phyloP scores from a whole-genome alignment of 2,329 filamentous ascomycete genomes.

The Ambrosiella cleistominuta region DNA sequence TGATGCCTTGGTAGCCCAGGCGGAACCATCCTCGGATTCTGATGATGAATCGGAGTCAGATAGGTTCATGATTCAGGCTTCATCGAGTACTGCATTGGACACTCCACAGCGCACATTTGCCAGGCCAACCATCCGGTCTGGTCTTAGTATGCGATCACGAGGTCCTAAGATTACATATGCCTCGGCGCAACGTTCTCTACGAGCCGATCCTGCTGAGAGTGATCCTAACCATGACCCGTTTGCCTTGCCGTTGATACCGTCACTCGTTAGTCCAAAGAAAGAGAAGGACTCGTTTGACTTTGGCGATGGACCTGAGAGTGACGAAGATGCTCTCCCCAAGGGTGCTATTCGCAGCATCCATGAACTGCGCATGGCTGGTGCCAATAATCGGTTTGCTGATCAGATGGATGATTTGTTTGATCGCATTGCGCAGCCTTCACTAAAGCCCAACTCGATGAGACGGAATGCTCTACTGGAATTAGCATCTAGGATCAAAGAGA shows the following conservation, averaged over 20 bases:
- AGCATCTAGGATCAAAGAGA: slow-evolving; percentile 40
- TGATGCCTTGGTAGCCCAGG: slow-evolving; percentile 26
- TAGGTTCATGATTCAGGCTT: neutral
- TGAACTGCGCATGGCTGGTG: slow-evolving; percentile 46
- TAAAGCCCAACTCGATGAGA: slow-evolving; percentile 32
- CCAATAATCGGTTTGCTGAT: slow-evolving; percentile 47
- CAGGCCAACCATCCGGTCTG: neutral
- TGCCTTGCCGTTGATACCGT: slow-evolving; percentile 8
- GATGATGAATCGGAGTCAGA: slow-evolving; percentile 5
- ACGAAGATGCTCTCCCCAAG: slow-evolving; percentile 25
- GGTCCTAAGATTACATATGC: slow-evolving; percentile 25
- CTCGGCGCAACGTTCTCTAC: slow-evolving; percentile 17
- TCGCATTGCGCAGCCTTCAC: slow-evolving; percentile 35
- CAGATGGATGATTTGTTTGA: slow-evolving; percentile 47
- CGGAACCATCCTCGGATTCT: slow-evolving; percentile 18
- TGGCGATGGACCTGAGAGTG: slow-evolving; percentile 19
- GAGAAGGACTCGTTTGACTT: slow-evolving; percentile 13
- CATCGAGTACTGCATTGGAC: neutral
- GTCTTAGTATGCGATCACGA: slow-evolving; percentile 11
- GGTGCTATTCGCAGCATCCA: slow-evolving; percentile 45
- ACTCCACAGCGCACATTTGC: neutral
- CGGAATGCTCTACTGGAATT: slow-evolving; percentile 43
- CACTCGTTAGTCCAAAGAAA: slow-evolving; percentile 5
- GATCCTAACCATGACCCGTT: slow-evolving; percentile 13
- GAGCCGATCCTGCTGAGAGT: slow-evolving; percentile 6